These are phyloP conservation scores for Malassezia vespertilionis DNA, from an alignment of 1,284 basidiomycete species.

Conservation along the genomic window DNA sequence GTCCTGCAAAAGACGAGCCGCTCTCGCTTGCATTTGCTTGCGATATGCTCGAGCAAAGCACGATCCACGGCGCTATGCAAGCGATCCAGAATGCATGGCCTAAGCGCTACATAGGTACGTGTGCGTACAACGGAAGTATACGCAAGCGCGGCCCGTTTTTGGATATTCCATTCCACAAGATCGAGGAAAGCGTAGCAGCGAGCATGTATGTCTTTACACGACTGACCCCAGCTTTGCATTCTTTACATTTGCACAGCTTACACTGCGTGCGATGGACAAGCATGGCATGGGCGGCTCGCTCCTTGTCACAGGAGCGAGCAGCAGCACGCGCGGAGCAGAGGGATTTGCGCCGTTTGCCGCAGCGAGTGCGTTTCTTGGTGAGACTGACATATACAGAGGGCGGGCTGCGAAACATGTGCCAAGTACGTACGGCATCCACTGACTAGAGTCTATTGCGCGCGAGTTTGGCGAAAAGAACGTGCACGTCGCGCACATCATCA, in stretches of 20 bases:
- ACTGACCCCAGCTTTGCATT: background rate
- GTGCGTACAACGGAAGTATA: constrained; percentile 29
- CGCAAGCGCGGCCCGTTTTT: constrained; percentile 26
- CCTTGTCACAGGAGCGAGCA: constrained; percentile 33
- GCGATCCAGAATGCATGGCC: constrained; percentile 21
- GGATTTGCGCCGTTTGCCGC: constrained; percentile 33
- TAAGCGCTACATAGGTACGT: constrained; percentile 24
- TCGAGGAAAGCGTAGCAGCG: constrained; percentile 23
- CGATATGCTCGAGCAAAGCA: constrained; percentile 23
- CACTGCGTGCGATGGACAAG: constrained; percentile 17
- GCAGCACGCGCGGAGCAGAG: constrained; percentile 24
- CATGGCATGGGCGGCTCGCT: constrained; percentile 22
- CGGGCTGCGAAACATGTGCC: background rate
- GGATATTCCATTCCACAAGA: constrained; percentile 17
- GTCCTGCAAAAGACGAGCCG: background rate
- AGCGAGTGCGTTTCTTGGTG: constrained; percentile 12
- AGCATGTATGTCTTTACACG: constrained; percentile 18
- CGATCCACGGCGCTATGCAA: constrained; percentile 17
- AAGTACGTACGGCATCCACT: background rate
- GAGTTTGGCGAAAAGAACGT: constrained; percentile 25
- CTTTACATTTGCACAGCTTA: constrained; percentile 27
- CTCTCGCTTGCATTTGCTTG: constrained; percentile 27
- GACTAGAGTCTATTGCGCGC: constrained; percentile 22
- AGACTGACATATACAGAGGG: background rate
- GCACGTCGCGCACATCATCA: constrained; percentile 31